phyloP scores from a whole-genome alignment of 306 rosid species.

The Cucurbita moschata region DNA sequence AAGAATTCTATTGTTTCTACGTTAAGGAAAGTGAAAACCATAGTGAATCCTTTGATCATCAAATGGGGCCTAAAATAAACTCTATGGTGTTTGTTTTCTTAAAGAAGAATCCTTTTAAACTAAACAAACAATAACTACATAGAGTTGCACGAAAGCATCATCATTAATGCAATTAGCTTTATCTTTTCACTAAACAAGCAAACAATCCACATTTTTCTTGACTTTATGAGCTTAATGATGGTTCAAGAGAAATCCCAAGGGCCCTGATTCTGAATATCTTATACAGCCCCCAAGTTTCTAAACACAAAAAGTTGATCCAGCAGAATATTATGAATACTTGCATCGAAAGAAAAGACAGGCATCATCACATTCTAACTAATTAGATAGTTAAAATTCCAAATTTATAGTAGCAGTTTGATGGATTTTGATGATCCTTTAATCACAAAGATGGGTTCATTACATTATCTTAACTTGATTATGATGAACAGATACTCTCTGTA shows the following conservation, averaged over 20 bases:
- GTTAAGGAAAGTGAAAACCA: no score
- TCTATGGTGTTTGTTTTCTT: not conserved
- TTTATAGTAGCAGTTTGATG: no score
- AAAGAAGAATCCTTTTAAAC: not conserved
- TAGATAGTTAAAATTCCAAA: not conserved
- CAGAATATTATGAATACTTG: conserved; percentile 37
- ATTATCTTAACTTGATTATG: conserved; percentile 3
- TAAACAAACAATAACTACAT: conserved; percentile 11
- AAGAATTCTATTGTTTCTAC: no score
- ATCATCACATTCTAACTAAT: conserved; percentile 9
- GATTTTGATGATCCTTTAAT: no score
- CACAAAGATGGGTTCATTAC: no score
- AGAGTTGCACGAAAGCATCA: conserved; percentile 1
- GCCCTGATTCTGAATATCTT: conserved; percentile 15
- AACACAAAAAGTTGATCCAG: not conserved
- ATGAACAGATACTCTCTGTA: conserved; percentile 42
- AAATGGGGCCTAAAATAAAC: not conserved
- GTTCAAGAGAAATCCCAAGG: conserved; percentile 12
- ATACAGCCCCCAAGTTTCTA: conserved; percentile 15
- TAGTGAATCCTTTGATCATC: no score
- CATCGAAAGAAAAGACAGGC: conserved; percentile 24
- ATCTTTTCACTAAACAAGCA: not conserved
- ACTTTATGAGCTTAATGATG: conserved; percentile 23
- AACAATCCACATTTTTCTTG: conserved; percentile 12
- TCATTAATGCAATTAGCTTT: conserved; percentile 4